A percentile compares a stretch with the other conserved stretches of the same genome.
phyloP scores from a whole-genome alignment of 306 rosid species.

The Potentilla sterilis region DNA sequence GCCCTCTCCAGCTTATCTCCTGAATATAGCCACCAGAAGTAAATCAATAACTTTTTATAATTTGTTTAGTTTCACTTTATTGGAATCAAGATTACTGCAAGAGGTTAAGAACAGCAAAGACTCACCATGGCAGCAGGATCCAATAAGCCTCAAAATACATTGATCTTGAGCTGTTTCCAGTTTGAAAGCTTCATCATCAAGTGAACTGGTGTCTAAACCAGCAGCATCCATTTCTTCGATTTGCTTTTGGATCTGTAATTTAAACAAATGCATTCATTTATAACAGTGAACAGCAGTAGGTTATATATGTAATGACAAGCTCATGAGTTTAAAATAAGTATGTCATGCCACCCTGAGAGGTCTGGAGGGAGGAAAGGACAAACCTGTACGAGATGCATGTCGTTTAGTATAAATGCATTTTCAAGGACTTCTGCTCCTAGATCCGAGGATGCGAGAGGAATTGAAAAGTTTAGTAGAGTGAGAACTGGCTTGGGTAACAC shows the following conservation, averaged over 20 bases:
- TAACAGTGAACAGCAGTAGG: slow-evolving; percentile 16
- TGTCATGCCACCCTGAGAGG: slow-evolving; percentile 15
- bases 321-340: slow-evolving; percentile 5
- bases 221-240: slow-evolving; percentile 66
- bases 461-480: slow-evolving; percentile 62
- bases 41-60: neutral
- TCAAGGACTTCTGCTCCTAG: slow-evolving; percentile 85
- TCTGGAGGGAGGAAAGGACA: slow-evolving; percentile 23
- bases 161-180: slow-evolving; percentile 92
- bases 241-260: slow-evolving; percentile 66
- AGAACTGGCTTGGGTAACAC: slow-evolving; percentile 87
- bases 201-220: slow-evolving; percentile 58
- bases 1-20: slow-evolving; percentile 96
- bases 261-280: slow-evolving; percentile 1
- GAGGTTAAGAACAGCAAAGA: neutral
- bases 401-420: slow-evolving; percentile 76
- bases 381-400: slow-evolving; percentile 76
- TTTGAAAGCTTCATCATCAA: slow-evolving; percentile 83
- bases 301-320: slow-evolving; percentile 12
- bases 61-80: neutral
- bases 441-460: slow-evolving; percentile 92
- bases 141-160: slow-evolving; percentile 88
- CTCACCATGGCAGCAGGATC: slow-evolving; percentile 91
- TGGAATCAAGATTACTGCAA: slow-evolving; percentile 18
- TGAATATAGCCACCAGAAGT: slow-evolving; percentile 37